Base-by-base conservation (phyloP, 1,139 yeast species). In the Suhomyces chickasaworum region DNA sequence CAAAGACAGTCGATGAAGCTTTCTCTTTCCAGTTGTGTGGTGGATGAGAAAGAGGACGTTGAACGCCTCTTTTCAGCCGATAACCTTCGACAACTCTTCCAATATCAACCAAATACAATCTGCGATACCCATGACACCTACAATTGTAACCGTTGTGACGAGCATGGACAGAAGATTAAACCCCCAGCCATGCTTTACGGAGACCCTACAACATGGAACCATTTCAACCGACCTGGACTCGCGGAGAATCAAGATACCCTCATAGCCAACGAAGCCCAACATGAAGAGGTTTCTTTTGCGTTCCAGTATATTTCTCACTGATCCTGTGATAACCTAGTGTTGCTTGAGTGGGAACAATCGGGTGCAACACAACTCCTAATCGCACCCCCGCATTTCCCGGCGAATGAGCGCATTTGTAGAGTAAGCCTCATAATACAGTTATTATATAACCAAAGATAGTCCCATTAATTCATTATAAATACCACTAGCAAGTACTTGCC, bases 201-300 rank as follows among this genome's bases (percentile, higher is more conserved):
- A 53, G 99, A 95, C 66, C 89, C 98, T 0, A 93, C 97, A 0
- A 85, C 97, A 0, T 93, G 99, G 99, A 91, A 93, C 63, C 99
- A 93, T 67, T 76, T 88, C 51, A 78, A 84, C 48, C 88, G 79
- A 51, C 75, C 69, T 3, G 81, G 80, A 2, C 71, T 93, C 58
- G 69, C 66, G 18, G 66, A 69, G 32, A 89, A 91, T 36, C 88
- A 90, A 58, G 99, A 93, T 61, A 75, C 81, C 47, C 70, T 93
- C 44, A 69, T 93, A 48, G 78, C 82, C 50, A 89, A 86, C 59
- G 99, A 93, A 62, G 70, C 77, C 18, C 75, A 78, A 20, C 80
- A 79, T 55, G 75, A 81, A 38, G 90, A 88, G 42, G 83, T 95
- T 27, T 80, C 91, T 44, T 93, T 84, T 68, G 96, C 90, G 5